phyloP scores from a whole-genome alignment of 331 rosid genomes.

The Acacia concinna region DNA sequence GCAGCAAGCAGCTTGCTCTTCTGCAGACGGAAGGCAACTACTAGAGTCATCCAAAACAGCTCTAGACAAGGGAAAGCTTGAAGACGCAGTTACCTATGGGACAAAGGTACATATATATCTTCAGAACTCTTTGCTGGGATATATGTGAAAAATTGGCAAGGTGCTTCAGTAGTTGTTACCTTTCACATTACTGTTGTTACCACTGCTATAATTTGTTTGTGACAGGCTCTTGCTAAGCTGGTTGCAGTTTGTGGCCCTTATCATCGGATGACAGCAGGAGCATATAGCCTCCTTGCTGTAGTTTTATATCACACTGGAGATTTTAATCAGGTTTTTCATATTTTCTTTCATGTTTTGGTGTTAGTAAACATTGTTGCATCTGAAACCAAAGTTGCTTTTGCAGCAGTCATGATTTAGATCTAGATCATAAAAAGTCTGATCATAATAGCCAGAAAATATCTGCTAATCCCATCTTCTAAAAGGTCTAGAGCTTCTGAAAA shows the following conservation, averaged over 20 bases:
- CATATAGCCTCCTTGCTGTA: slow-evolving; percentile 99
- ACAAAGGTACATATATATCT: slow-evolving; percentile 68
- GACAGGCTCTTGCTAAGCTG: slow-evolving; percentile 95
- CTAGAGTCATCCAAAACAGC: slow-evolving; percentile 97
- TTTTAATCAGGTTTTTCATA: slow-evolving; percentile 79
- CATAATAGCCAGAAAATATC: neutral
- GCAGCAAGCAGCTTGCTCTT: slow-evolving; percentile 99
- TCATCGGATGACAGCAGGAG: slow-evolving; percentile 98
- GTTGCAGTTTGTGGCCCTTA: slow-evolving; percentile 98
- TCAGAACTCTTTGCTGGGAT: slow-evolving; percentile 22
- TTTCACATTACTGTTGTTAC: slow-evolving; percentile 24
- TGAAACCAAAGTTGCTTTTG: neutral
- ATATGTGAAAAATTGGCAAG: slow-evolving; percentile 6
- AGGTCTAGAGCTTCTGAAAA: neutral
- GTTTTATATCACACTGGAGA: slow-evolving; percentile 98
- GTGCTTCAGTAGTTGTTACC: slow-evolving; percentile 22
- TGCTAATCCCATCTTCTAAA: neutral
- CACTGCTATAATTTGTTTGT: slow-evolving; percentile 35
- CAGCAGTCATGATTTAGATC: neutral
- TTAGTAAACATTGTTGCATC: slow-evolving; percentile 28
- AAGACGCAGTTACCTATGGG: slow-evolving; percentile 94
- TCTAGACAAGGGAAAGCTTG: slow-evolving; percentile 96
- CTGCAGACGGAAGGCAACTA: slow-evolving; percentile 98
- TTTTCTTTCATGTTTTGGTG: slow-evolving; percentile 29
- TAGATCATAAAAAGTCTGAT: neutral